phyloP scores from a whole-genome alignment of 306 rosid genomes.

The Vigna reflexopilosa region DNA sequence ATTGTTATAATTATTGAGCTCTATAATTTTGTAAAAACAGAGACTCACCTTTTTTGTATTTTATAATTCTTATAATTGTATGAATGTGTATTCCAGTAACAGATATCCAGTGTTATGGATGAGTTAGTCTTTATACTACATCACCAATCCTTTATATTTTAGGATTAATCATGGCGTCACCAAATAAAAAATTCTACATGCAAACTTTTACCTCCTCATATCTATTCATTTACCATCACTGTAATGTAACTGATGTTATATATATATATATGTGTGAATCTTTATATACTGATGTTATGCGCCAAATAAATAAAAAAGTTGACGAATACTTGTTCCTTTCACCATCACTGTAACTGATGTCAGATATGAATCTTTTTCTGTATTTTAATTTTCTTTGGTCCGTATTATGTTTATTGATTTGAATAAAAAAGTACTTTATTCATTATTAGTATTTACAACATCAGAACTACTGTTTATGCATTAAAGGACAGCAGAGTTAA shows the following conservation, averaged over 20 bases:
- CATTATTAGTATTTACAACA: neutral
- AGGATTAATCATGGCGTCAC: neutral
- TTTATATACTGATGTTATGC: neutral
- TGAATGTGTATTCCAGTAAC: neutral
- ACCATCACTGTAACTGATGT: neutral
- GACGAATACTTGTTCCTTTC: neutral
- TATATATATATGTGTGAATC: slow-evolving; percentile 12
- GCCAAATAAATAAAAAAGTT: neutral
- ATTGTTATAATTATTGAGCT: slow-evolving; percentile 7
- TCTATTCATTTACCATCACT: neutral
- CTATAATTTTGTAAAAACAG: neutral
- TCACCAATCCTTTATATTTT: neutral
- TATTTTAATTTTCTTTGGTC: neutral
- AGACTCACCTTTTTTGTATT: neutral
- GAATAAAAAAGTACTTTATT: neutral
- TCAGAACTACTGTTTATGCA: neutral
- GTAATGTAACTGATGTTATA: slow-evolving; percentile 16
- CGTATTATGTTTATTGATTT: neutral
- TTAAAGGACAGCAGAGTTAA: neutral
- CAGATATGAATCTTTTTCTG: neutral
- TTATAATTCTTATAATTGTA: neutral
- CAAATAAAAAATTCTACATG: neutral
- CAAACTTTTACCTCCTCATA: neutral
- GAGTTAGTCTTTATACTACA: neutral
- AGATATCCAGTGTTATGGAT: neutral